These are phyloP conservation scores for Suillus americanus DNA, from an alignment of 768 basidiomycete species.

Conservation along the genomic window DNA sequence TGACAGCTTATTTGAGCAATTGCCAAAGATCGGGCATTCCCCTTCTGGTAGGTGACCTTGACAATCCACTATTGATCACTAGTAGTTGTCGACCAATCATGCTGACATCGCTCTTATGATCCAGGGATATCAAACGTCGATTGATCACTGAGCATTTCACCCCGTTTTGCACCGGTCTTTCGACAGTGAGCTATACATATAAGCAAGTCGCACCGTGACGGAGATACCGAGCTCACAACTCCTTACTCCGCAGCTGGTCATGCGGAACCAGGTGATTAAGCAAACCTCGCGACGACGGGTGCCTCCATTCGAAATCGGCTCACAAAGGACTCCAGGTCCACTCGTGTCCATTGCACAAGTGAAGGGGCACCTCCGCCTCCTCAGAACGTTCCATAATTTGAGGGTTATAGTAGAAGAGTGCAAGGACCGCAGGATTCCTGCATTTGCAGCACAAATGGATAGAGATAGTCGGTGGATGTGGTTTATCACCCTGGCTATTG, in stretches of 20 bases:
- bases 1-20: not conserved
- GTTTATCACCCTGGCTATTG: conserved; percentile 40
- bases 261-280: not conserved
- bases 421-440: conserved; percentile 28
- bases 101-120: not conserved
- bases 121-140: not conserved
- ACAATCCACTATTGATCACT: not conserved
- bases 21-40: not conserved
- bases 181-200: not conserved
- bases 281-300: not conserved
- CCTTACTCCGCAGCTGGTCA: not conserved
- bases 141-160: not conserved
- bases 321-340: conserved; percentile 17
- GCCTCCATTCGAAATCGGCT: conserved; percentile 20
- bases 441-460: conserved; percentile 23
- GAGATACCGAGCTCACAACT: not conserved
- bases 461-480: conserved; percentile 35
- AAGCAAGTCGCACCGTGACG: not conserved
- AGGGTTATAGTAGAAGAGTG: conserved; percentile 27
- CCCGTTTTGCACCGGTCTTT: not conserved
- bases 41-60: not conserved
- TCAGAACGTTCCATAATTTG: conserved; percentile 33
- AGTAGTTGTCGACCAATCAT: not conserved
- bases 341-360: conserved; percentile 34
- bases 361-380: conserved; percentile 34